phyloP scores from a whole-genome alignment of 306 rosid species.

The Casuarina glauca region DNA sequence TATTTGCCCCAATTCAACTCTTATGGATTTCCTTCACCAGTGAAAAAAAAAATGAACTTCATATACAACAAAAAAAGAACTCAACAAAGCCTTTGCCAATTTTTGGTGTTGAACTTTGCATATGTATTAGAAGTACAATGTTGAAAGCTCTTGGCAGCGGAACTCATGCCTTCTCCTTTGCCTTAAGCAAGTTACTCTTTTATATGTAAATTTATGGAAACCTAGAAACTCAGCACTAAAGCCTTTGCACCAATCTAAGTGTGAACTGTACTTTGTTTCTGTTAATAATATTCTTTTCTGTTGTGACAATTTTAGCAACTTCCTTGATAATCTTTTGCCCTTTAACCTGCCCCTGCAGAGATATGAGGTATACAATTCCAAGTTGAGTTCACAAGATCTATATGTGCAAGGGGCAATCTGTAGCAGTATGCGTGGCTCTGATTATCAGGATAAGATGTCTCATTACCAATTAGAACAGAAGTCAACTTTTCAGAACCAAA shows the following conservation, averaged over 20 bases:
- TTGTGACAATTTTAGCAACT: neutral
- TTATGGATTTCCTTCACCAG: neutral
- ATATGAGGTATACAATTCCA: slow-evolving; percentile 53
- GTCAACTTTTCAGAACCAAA: slow-evolving; percentile 32
- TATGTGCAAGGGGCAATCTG: slow-evolving; percentile 55
- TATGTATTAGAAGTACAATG: neutral
- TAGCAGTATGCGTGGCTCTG: slow-evolving; percentile 49
- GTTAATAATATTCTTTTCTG: neutral
- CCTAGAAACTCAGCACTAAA: slow-evolving; percentile 9
- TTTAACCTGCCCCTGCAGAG: slow-evolving; percentile 53
- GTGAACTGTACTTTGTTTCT: neutral
- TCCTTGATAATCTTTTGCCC: neutral
- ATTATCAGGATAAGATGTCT: slow-evolving; percentile 57
- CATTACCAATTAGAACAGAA: slow-evolving; percentile 41
- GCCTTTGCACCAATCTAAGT: slow-evolving; percentile 6
- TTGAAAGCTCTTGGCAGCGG: slow-evolving; percentile 3
- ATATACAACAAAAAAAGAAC: neutral
- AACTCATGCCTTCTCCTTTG: neutral
- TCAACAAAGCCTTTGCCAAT: neutral
- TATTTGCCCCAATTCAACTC: neutral
- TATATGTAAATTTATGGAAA: slow-evolving; percentile 4
- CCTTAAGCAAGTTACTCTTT: neutral
- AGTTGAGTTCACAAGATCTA: slow-evolving; percentile 61
- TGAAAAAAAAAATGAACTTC: neutral
- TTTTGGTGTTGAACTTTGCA: neutral